Conservation (phyloP, 176 grass and related monocot species). For the Alloteropsis semialata region DNA sequence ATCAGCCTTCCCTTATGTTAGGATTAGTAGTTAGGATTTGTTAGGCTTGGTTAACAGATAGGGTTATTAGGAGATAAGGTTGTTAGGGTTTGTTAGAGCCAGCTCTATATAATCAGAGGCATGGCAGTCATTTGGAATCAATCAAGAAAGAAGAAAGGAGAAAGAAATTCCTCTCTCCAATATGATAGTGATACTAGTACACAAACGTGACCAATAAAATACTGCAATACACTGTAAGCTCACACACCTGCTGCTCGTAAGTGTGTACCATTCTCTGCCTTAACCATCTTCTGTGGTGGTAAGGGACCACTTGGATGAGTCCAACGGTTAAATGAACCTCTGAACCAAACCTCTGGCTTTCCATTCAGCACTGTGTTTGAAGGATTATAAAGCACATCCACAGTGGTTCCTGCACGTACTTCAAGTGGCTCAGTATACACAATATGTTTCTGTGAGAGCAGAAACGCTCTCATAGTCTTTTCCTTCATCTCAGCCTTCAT, state of each 20-base stretch:
- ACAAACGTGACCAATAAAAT: slow-evolving; percentile 3
- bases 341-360: slow-evolving; percentile 87
- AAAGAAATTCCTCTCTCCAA: too few relatives aligned
- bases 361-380: slow-evolving; percentile 84
- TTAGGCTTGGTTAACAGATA: too few relatives aligned
- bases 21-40: too few relatives aligned
- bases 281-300: slow-evolving; percentile 81
- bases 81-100: too few relatives aligned
- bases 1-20: too few relatives aligned
- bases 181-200: background rate
- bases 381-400: slow-evolving; percentile 87
- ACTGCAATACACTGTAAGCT: background rate
- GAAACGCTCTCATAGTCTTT: slow-evolving; percentile 72
- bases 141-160: too few relatives aligned
- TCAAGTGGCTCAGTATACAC: slow-evolving; percentile 94
- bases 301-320: slow-evolving; percentile 71
- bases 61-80: too few relatives aligned
- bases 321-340: slow-evolving; percentile 93
- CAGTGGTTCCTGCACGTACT: slow-evolving; percentile 64
- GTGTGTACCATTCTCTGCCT: slow-evolving; percentile 57
- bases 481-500: slow-evolving; percentile 84
- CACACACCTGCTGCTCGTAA: slow-evolving; percentile 65
- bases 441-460: slow-evolving; percentile 93
- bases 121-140: too few relatives aligned
- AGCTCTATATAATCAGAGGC: too few relatives aligned